These are phyloP conservation scores for Furcasterigmium furcatum DNA, from an alignment of 2,329 filamentous ascomycete species.

Conservation along the genomic window DNA sequence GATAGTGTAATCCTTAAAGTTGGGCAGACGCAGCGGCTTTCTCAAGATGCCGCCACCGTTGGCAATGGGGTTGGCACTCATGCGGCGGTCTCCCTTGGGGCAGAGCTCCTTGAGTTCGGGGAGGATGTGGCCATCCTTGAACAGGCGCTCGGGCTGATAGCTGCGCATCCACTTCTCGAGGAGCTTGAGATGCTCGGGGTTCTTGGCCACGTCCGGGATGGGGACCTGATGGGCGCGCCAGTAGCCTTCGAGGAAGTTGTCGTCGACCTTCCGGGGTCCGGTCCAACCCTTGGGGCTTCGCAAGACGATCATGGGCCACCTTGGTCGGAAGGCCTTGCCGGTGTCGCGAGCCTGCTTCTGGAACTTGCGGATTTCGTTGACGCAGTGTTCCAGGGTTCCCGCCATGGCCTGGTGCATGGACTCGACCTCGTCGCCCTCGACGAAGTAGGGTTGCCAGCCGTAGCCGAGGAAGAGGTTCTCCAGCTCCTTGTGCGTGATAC, in stretches of 20 bases:
- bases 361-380: constrained; percentile 63
- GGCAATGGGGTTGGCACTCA: constrained; percentile 74
- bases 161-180: constrained; percentile 76
- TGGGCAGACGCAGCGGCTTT: constrained; percentile 65
- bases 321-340: constrained; percentile 65
- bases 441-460: constrained; percentile 77
- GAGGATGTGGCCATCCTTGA: constrained; percentile 61
- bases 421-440: constrained; percentile 70
- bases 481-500: constrained; percentile 72
- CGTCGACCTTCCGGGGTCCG: constrained; percentile 67
- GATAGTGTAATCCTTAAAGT: constrained; percentile 67
- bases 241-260: constrained; percentile 70
- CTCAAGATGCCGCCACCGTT: constrained; percentile 69
- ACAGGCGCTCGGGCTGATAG: constrained; percentile 72
- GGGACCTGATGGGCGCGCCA: constrained; percentile 79
- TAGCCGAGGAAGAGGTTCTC: constrained; percentile 68
- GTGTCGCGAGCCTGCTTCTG: constrained; percentile 69
- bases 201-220: constrained; percentile 65
- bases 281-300: constrained; percentile 80
- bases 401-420: constrained; percentile 78
- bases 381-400: constrained; percentile 68
- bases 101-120: constrained; percentile 61
- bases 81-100: constrained; percentile 62
- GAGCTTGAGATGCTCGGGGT: constrained; percentile 61
- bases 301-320: constrained; percentile 77